Conservation (phyloP, 2,329 filamentous ascomycete genomes). For the Cadophora malorum region DNA sequence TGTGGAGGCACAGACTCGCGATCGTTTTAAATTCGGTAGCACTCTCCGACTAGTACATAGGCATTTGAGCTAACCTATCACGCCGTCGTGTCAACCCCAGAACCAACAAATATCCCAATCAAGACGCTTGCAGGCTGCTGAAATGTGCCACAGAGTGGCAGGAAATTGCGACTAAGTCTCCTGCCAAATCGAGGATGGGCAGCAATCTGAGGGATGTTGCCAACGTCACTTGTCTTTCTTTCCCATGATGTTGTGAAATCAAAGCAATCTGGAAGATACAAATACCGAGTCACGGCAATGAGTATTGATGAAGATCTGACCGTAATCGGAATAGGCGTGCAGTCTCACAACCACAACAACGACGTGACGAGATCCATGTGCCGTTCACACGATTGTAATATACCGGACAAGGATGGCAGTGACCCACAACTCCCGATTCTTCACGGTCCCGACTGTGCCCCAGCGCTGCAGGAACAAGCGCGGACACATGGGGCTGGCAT, state of each 20-base stretch:
- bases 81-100: slow-evolving; percentile 15
- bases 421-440: slow-evolving; percentile 24
- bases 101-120: slow-evolving; percentile 32
- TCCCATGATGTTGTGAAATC: neutral
- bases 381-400: slow-evolving; percentile 33
- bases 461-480: slow-evolving; percentile 44
- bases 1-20: slow-evolving; percentile 16
- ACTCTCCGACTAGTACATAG: slow-evolving; percentile 4
- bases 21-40: slow-evolving; percentile 14
- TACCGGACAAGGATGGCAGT: slow-evolving; percentile 33
- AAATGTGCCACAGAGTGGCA: slow-evolving; percentile 33
- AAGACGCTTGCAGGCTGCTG: slow-evolving; percentile 35
- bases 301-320: neutral
- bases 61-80: neutral
- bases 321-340: neutral
- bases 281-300: neutral
- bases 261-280: neutral
- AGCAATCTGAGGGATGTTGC: neutral
- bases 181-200: slow-evolving; percentile 9
- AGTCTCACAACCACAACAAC: slow-evolving; percentile 12
- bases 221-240: neutral
- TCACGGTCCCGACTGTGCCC: slow-evolving; percentile 37
- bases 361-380: slow-evolving; percentile 30
- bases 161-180: slow-evolving; percentile 17
- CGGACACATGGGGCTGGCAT: slow-evolving; percentile 23